Base-by-base conservation (phyloP, 208 protist species). In the Crithidia thermophila region DNA sequence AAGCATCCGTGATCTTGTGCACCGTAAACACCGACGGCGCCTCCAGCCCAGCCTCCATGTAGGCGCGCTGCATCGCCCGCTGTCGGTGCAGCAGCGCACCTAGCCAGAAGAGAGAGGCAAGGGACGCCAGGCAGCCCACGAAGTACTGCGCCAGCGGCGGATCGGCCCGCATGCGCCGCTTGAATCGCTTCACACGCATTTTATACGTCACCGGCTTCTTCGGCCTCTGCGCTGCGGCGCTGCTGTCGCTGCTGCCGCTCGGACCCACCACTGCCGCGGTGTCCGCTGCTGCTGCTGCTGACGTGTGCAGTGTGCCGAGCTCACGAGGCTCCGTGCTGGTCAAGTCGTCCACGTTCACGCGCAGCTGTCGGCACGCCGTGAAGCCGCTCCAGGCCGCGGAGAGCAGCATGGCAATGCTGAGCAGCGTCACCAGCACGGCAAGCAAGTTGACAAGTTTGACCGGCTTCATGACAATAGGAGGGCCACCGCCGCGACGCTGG, bases 341-440 rank as follows among this genome's bases (percentile, higher is more conserved):
- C 16, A 78, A 36, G 14, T 72, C 63, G 3, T 62, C 65, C 21
- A 72, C 46, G 65, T 72, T 72, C 4, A 78, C 58, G 16, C 65
- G 47, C 34, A 78, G 65, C 36, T 25, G 33, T 21, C 65, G 60
- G 21, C 59, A 72, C 59, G 56, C 72, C 46, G 27, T 14, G 55
- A 64, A 78, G 30, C 72, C 53, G 23, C 72, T 72, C 46, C 62
- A 72, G 42, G 52, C 72, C 6, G 65, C 58, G 50, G 59, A 72
- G 40, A 72, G 25, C 53, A 78, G 31, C 59, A 78, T 31, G 23
- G 23, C 58, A 21, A 36, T 30, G 52, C 61, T 75, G 59, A 53
- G 52, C 14, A 75, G 53, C 69, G 52, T 64, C 39, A 64, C 37
- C 6, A 39, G 14, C 0, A 36, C 36, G 1, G 69, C 56, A 10